Evolutionary conservation across 108 stramenopile genomes (phyloP), one percentile per base, ranked within the genome.

Genomic region (Cyclotella choctawhatcheeana): DNA sequence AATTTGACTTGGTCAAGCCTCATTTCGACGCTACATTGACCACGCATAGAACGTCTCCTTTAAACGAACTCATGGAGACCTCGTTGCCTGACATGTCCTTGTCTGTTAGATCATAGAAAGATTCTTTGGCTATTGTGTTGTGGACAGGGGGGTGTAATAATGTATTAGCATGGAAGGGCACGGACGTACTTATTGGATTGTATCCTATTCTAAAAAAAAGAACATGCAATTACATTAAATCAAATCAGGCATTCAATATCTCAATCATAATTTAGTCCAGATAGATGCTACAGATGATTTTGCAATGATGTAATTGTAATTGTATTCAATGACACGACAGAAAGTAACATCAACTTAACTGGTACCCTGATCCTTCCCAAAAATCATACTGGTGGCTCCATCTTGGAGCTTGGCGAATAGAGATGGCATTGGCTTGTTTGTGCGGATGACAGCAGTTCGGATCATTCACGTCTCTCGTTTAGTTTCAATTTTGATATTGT

Each of bases 1-100:
- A 83, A 69, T 83, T 77, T 47, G 60, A 51, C 70, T 83, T 83
- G 22, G 82, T 83, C 31, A 78, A 55, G 12, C 78, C 81, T 82
- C 77, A 85, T 82, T 90, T 86, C 3, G 87, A 86, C 34, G 91
- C 91, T 22, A 92, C 91, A 48, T 92, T 92, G 17, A 92, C 91
- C 18, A 92, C 71, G 43, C 85, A 79, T 18, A 89, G 76, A n/a
- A 88, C 85, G 20, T 85, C 70, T 32, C 87, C 87, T 58, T 67
- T 70, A 65, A 71, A 90, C 17, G 53, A 54, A 6, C 65, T 64
- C 87, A 90, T 85, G 31, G 45, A 55, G 40, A 85, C 85, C 24
- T 78, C 81, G 8, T 67, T 77, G 6, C 86, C 85, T 22, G 74
- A 48, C 69, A 90, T 88, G 35, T 74, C 64, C 13, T 59, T 58